Base-by-base conservation (phyloP, 83 land plant species). In the Thuja plicata region DNA sequence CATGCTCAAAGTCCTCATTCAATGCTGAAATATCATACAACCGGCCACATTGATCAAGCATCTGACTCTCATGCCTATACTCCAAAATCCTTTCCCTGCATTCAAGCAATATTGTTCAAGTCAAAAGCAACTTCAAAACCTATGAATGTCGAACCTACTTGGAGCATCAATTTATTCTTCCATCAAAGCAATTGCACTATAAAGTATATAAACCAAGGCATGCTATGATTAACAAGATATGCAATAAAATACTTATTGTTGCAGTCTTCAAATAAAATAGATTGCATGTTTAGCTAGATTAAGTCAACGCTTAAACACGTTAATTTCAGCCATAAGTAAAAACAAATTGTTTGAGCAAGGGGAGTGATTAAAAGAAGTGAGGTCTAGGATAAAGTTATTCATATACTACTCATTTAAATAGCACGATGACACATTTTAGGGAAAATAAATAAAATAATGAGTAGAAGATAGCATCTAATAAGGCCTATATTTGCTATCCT, bases 41-140 rank as follows among this genome's bases (percentile, higher is more conserved):
- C 15, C 98, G 96, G 87, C 94, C 95, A 90, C 98, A 96, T 71
- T 97, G 99, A 92, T 98, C 99, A 73, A 98, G 89, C 81, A 96
- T 89, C 90, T 98, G 93, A 86, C 99, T 98, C 57, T 98, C 99
- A 91, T 97, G 96, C 88, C 95, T 91, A 85, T 97, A 96, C 93
- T 94, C 96, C 91, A 95, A 88, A 38, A 98, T 93, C 84, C 94
- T 92, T 82, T 94, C 97, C 92, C 99, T 97, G 80, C 86, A 91
- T 34, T 83, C 85, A 27, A 24, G 54, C 54, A 46, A 43, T 27
- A 83, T 46, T 13, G 9, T 43, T 82, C 13, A n/a, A 45, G 52
- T 82, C 50, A 46, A 32, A 83, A 83, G 52, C 54, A 83, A 46
- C 3, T n/a, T 3, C 55, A 11, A 30, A 45, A n/a, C 3, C 48